A percentile compares a stretch with the other conserved stretches of the same genome.
Conservation (phyloP, 2,329 filamentous ascomycete species). For the Fusarium sambucinum region DNA sequence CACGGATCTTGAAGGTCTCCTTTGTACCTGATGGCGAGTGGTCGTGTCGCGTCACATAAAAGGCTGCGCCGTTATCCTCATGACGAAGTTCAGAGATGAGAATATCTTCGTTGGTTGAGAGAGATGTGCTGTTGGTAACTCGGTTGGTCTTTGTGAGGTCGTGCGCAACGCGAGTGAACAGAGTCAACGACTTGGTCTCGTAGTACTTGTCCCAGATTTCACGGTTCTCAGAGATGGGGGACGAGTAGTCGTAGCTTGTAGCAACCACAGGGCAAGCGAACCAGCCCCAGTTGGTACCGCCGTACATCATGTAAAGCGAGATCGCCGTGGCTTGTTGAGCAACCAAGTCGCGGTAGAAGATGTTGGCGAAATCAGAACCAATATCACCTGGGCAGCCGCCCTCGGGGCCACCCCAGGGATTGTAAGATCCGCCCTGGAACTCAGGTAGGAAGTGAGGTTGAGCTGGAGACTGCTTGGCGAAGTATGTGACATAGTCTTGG, state of each 20-base stretch:
- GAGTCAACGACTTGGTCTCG: slow-evolving; percentile 71
- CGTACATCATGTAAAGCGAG: slow-evolving; percentile 74
- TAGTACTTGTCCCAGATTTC: slow-evolving; percentile 70
- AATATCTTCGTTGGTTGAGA: slow-evolving; percentile 63
- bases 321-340: slow-evolving; percentile 70
- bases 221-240: slow-evolving; percentile 70
- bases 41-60: slow-evolving; percentile 69
- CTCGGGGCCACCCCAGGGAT: slow-evolving; percentile 71
- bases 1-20: slow-evolving; percentile 66
- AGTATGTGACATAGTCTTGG: slow-evolving; percentile 50
- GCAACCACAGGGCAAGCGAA: slow-evolving; percentile 68
- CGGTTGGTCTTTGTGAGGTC: slow-evolving; percentile 68
- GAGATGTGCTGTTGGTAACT: slow-evolving; percentile 49
- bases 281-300: slow-evolving; percentile 73
- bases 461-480: slow-evolving; percentile 41
- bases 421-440: slow-evolving; percentile 58
- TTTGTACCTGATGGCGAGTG: slow-evolving; percentile 63
- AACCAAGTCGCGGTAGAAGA: slow-evolving; percentile 73
- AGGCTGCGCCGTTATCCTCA: slow-evolving; percentile 66
- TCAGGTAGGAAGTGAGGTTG: slow-evolving; percentile 47
- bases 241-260: slow-evolving; percentile 73
- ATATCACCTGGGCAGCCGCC: slow-evolving; percentile 67
- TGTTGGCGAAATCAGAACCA: slow-evolving; percentile 70
- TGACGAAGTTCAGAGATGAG: slow-evolving; percentile 69
- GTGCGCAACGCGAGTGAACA: slow-evolving; percentile 65